A percentile compares a stretch with the other conserved stretches of the same genome.
These are phyloP conservation scores for Cladobotryum mycophilum DNA, from an alignment of 2,329 filamentous ascomycete genomes.

Conservation along the genomic window DNA sequence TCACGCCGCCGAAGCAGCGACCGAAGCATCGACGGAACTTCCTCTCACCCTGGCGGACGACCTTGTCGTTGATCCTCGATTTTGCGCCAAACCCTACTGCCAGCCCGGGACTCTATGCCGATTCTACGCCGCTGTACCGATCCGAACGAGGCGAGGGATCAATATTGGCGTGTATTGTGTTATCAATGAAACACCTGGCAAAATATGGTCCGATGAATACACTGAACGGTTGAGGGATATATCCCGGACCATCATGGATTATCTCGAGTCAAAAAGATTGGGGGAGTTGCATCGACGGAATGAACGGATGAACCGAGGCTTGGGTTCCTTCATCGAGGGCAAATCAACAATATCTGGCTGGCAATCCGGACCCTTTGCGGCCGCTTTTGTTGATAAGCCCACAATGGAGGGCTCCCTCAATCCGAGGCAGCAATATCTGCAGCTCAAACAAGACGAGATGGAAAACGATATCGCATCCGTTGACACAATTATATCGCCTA, in stretches of 20 bases:
- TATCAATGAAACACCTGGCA: conserved; percentile 13
- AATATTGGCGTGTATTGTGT: conserved; percentile 38
- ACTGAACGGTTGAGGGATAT: conserved; percentile 21
- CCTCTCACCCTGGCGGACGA: conserved; percentile 31
- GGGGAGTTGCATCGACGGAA: conserved; percentile 23
- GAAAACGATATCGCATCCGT: neutral
- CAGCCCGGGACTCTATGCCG: conserved; percentile 15
- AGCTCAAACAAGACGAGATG: neutral
- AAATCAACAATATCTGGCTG: conserved; percentile 23
- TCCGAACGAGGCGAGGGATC: conserved; percentile 32
- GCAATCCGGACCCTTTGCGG: conserved; percentile 6
- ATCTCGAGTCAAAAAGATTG: conserved; percentile 28
- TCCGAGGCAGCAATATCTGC: conserved; percentile 11
- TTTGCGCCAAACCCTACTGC: conserved; percentile 21
- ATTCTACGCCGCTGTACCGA: conserved; percentile 38
- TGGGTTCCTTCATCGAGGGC: conserved; percentile 31
- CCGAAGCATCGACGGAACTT: conserved; percentile 13
- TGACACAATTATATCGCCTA: neutral
- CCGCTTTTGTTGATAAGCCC: conserved; percentile 8
- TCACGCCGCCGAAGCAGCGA: neutral
- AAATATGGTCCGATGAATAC: conserved; percentile 20
- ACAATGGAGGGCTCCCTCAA: conserved; percentile 15
- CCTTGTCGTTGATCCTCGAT: conserved; percentile 25
- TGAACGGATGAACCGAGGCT: conserved; percentile 31
- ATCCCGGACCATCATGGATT: conserved; percentile 28